Percentiles rank a stretch among this genome's conserved stretches.
phyloP scores from a whole-genome alignment of 768 basidiomycete species.

The Lanmaoa pseudosensibilis region DNA sequence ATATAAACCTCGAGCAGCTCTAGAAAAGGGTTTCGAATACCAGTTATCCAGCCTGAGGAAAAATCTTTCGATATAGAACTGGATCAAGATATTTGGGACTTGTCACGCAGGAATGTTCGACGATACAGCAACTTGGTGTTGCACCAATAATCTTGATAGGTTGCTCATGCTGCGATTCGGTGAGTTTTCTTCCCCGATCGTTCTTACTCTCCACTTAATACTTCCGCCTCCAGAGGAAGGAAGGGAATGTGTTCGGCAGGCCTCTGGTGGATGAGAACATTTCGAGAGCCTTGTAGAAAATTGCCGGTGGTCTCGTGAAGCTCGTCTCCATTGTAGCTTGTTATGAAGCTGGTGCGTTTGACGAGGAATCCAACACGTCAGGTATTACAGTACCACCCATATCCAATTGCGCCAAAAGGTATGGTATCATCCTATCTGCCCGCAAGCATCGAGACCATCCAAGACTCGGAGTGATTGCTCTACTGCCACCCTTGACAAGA shows the following conservation, averaged over 20 bases:
- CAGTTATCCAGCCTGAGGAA: not conserved
- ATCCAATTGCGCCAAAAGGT: not conserved
- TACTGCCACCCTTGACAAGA: constrained; percentile 13
- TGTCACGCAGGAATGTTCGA: constrained; percentile 13
- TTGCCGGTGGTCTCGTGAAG: constrained; percentile 1
- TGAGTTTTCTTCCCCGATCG: not conserved
- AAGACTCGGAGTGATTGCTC: constrained; percentile 13
- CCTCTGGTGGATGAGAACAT: not conserved
- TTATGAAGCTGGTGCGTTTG: constrained; percentile 9
- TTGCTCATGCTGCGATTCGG: too few relatives aligned
- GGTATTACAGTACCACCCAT: not conserved
- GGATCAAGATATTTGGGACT: constrained; percentile 6
- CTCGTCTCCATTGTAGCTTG: constrained; percentile 10
- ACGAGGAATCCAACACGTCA: not conserved
- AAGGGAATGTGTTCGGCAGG: constrained; percentile 1
- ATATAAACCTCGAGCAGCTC: constrained; percentile 7
- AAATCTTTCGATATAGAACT: not conserved
- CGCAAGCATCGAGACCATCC: constrained; percentile 12
- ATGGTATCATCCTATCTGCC: not conserved
- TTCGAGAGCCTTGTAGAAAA: not conserved
- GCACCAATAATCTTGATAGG: too few relatives aligned
- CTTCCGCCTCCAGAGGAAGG: constrained; percentile 1
- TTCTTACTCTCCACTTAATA: not conserved
- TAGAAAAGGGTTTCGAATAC: constrained; percentile 14
- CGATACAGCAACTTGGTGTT: too few relatives aligned